Base-by-base conservation (phyloP, 2,329 filamentous ascomycete species). In the Microsporum canis region DNA sequence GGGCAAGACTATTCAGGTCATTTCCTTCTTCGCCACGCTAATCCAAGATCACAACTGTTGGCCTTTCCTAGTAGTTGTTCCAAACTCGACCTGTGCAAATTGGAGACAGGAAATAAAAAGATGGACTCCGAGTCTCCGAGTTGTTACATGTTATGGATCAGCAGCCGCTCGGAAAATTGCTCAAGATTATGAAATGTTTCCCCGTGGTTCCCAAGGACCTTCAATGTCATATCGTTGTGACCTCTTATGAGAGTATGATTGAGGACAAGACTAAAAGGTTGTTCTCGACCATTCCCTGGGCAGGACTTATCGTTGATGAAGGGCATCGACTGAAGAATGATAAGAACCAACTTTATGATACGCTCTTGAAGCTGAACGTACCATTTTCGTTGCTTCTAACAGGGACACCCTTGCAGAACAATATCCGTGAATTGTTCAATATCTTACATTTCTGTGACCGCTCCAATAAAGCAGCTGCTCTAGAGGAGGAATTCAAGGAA, bases 291-390 rank as follows among this genome's bases (percentile, higher is more conserved):
- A 83, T 95, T 27, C 85, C 84, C 47, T 99, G 94, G 94, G 84
- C 86, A 58, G 92, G 89, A 0, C 77, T 99, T 36, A 84, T 99
- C 12, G 89, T 97, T 0, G 94, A 99, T 68, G 94, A 99, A 76
- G 94, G 94, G 1, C 94, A 99, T 69, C 85, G 94, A 2, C 78
- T 99, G 61, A 99, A 99, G 74, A 97, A 95, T 69, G 92, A 97
- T 71, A 85, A 88, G 68, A 94, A 88, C 58, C 78, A 87, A 45
- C 81, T 97, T 0, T 97, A 97, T 71, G 79, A 79, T 38, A 85
- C 88, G 1, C 78, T 99, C 5, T 82, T 78, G 47, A 80, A 83
- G 2, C 83, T 96, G 73, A 87, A 84, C 58, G 85, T 91, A 34
- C 88, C 88, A 0, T 96, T 94, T 75, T 86, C 90, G 59, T 80